Conservation (phyloP, 768 basidiomycete species). For the Trametes meyenii region DNA sequence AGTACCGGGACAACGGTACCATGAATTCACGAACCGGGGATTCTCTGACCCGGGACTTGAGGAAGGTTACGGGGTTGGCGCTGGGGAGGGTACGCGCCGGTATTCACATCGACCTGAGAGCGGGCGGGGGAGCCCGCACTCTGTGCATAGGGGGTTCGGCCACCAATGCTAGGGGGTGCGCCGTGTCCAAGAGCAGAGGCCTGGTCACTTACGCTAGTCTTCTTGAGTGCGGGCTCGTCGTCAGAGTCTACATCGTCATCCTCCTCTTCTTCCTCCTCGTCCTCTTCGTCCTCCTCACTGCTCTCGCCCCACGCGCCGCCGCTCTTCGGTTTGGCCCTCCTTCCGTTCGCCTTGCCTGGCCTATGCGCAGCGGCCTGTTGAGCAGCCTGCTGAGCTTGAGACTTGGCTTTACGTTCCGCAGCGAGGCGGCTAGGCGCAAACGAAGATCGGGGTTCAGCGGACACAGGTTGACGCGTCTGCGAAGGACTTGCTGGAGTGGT, state of each 20-base stretch:
- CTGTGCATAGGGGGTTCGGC: constrained; percentile 44
- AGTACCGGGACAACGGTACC: background rate
- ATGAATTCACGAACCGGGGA: constrained; percentile 30
- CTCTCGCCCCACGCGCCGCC: constrained; percentile 61
- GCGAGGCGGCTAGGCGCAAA: constrained; percentile 88
- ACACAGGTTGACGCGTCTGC: constrained; percentile 24
- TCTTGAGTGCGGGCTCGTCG: constrained; percentile 38
- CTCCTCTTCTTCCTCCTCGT: constrained; percentile 74
- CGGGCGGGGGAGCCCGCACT: constrained; percentile 30
- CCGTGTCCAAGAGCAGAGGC: constrained; percentile 13
- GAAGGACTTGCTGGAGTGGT: constrained; percentile 33
- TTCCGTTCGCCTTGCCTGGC: constrained; percentile 62
- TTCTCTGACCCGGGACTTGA: constrained; percentile 59
- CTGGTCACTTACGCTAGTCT: constrained; percentile 23
- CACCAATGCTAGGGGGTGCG: constrained; percentile 4
- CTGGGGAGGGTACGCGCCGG: constrained; percentile 19
- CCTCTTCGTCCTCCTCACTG: constrained; percentile 82
- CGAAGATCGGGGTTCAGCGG: constrained; percentile 63
- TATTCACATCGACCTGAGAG: constrained; percentile 22
- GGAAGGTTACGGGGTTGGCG: constrained; percentile 67
- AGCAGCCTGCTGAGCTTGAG: constrained; percentile 82
- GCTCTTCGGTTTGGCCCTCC: constrained; percentile 46
- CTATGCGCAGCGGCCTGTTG: constrained; percentile 75
- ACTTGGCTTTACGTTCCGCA: constrained; percentile 81
- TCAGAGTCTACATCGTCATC: constrained; percentile 70